Percentiles rank a stretch among this genome's conserved stretches.
phyloP scores from a whole-genome alignment of 306 rosid genomes.

The Hippophae gyantsensis region DNA sequence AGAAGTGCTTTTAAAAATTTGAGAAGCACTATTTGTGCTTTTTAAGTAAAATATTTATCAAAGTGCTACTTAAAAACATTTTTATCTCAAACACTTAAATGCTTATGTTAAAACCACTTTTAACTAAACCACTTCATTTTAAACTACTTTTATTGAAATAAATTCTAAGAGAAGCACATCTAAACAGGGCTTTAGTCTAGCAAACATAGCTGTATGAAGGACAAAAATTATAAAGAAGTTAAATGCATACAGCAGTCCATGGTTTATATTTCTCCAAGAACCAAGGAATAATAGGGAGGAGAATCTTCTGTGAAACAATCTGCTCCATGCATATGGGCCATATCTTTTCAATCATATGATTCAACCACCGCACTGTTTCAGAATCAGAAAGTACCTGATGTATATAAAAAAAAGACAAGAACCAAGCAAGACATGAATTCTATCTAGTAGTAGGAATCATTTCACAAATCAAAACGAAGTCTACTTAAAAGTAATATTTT shows the following conservation, averaged over 20 bases:
- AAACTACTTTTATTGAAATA: too few relatives aligned
- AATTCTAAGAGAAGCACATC: too few relatives aligned
- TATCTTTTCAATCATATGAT: conserved; percentile 85
- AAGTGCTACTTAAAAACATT: too few relatives aligned
- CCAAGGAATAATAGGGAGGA: conserved; percentile 96
- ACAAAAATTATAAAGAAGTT: conserved; percentile 15
- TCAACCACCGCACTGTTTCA: conserved; percentile 94
- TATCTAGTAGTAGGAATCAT: background rate
- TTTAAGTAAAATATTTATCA: too few relatives aligned
- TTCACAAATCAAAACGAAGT: conserved; percentile 2
- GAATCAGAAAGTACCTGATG: conserved; percentile 90
- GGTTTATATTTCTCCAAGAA: conserved; percentile 97
- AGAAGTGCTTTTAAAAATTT: too few relatives aligned
- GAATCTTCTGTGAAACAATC: conserved; percentile 74
- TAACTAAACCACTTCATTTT: too few relatives aligned
- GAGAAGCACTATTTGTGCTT: too few relatives aligned
- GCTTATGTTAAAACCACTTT: too few relatives aligned
- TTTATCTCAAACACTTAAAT: too few relatives aligned
- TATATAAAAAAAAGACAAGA: conserved; percentile 1
- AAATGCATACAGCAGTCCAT: conserved; percentile 89
- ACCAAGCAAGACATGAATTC: background rate
- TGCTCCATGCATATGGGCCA: conserved; percentile 99
- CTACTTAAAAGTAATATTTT: conserved; percentile 1
- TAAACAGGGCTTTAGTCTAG: background rate
- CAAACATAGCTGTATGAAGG: conserved; percentile 5